A percentile compares a stretch with the other conserved stretches of the same genome.
phyloP scores from a whole-genome alignment of 495 filamentous ascomycete genomes.

The Talaromyces nanjingensis region DNA sequence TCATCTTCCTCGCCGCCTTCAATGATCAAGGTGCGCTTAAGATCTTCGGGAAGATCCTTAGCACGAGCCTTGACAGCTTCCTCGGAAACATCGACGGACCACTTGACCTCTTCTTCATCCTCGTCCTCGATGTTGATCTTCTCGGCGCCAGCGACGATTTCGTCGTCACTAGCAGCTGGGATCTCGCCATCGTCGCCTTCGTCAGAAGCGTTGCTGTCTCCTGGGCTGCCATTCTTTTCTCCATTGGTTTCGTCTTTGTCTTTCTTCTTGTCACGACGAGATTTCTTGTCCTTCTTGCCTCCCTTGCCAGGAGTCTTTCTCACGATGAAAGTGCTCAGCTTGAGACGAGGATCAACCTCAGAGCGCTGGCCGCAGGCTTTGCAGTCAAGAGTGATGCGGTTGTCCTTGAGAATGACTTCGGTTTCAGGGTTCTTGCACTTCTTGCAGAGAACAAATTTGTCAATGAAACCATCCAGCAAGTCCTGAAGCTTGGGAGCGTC shows the following conservation, averaged over 20 bases:
- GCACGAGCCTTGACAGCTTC: conserved; percentile 92
- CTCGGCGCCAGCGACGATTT: conserved; percentile 79
- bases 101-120: conserved; percentile 81
- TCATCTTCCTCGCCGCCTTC: conserved; percentile 80
- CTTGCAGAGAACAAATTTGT: conserved; percentile 97
- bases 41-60: conserved; percentile 79
- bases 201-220: conserved; percentile 67
- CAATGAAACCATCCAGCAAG: conserved; percentile 95
- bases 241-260: conserved; percentile 51
- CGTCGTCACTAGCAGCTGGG: conserved; percentile 84
- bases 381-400: conserved; percentile 86
- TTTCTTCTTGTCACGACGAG: conserved; percentile 62
- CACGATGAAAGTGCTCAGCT: conserved; percentile 94
- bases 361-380: conserved; percentile 95
- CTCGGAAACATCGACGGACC: conserved; percentile 91
- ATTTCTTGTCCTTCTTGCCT: conserved; percentile 94
- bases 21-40: conserved; percentile 82
- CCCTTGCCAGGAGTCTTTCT: conserved; percentile 87
- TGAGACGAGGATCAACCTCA: conserved; percentile 85
- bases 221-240: conserved; percentile 60
- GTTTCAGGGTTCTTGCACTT: conserved; percentile 99
- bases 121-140: conserved; percentile 59
- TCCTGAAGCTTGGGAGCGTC: conserved; percentile 95
- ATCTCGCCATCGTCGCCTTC: conserved; percentile 56
- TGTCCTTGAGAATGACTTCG: conserved; percentile 88